These are phyloP conservation scores for Vitis hybrid DNA, from an alignment of 177 flowering plant species.

Conservation along the genomic window DNA sequence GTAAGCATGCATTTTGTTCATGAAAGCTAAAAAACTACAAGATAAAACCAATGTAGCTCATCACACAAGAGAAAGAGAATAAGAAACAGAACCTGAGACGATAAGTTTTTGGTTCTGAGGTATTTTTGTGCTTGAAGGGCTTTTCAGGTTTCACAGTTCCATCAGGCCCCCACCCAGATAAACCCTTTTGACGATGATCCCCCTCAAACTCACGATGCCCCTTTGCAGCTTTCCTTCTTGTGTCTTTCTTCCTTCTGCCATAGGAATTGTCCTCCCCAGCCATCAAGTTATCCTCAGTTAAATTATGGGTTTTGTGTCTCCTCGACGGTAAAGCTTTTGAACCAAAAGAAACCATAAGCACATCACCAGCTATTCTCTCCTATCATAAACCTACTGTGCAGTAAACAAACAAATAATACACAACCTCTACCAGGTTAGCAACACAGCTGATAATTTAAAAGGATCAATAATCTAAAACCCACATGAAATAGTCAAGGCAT, in stretches of 20 bases:
- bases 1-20: neutral
- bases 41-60: neutral
- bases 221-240: constrained; percentile 35
- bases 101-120: constrained; percentile 24
- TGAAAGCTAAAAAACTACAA: neutral
- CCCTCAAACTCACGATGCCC: constrained; percentile 25
- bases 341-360: constrained; percentile 38
- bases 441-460: no score
- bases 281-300: constrained; percentile 26
- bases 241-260: constrained; percentile 28
- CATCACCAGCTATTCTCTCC: neutral
- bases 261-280: constrained; percentile 25
- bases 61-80: neutral
- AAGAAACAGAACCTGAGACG: constrained; percentile 39
- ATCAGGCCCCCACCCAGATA: constrained; percentile 12
- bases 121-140: constrained; percentile 21
- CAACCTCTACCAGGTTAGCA: no score
- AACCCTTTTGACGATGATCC: constrained; percentile 14
- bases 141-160: constrained; percentile 18
- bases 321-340: constrained; percentile 41
- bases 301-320: constrained; percentile 15
- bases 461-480: no score
- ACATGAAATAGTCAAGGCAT: no score
- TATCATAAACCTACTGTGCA: neutral
- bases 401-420: neutral